Evolutionary conservation across 495 filamentous ascomycete species (phyloP), one percentile per base, ranked within the genome.

Genomic region (Tuber calosporum): DNA sequence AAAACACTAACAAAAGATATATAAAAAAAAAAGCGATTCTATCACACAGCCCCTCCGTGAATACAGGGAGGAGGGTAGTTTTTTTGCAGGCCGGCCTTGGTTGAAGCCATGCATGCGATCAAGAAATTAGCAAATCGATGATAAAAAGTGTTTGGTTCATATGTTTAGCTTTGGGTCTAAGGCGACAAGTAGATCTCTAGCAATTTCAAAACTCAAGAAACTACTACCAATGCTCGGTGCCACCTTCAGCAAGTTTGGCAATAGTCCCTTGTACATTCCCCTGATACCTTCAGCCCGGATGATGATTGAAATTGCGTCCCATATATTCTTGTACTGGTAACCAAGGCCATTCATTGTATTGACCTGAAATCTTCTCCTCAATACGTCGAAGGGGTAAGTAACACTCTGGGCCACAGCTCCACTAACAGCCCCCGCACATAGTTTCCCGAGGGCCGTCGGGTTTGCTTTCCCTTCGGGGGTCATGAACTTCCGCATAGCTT

Each of bases 281-380:
- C 81, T 83, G 19, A 89, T 58, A 2, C 91, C 91, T 83, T 99
- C 95, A 76, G 94, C 87, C 19, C 87, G 83, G 71, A 97, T 81
- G 78, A 98, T 99, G 36, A 92, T 86, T 66, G 85, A 87, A 68
- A 99, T 84, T 6, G 95, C 95, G 81, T 97, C 93, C 77, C 88
- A 87, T 58, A 99, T 90, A 26, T 89, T 89, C 77, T 89, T 92
- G 84, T 99, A 99, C 82, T 93, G 88, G 79, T 97, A 98, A 62
- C 95, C 96, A 89, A 99, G 94, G n/a, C 94, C 94, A 38, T 90
- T 92, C 95, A 99, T 99, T 69, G 94, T 98, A 82, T 99, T 99
- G 84, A 99, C 96, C 79, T 99, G 95, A 80, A 99, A 99, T 40
- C 95, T 87, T 69, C 95, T 89, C 26, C 95, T 91, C n/a, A 99